Conservation (phyloP, 1,284 basidiomycete genomes). For the Boletellus deceptivus region DNA sequence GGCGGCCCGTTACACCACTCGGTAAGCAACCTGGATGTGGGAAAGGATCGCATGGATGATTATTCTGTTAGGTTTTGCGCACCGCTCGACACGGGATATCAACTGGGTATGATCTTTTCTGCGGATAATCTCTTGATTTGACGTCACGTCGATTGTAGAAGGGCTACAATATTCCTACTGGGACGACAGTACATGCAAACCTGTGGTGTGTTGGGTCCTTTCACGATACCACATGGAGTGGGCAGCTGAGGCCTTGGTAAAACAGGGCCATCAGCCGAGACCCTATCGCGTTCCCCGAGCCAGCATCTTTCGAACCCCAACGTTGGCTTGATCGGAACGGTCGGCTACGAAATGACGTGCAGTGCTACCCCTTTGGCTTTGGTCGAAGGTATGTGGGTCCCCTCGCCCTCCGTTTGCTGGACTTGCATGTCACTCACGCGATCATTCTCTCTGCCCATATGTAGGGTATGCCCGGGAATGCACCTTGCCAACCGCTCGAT, state of each 20-base stretch:
- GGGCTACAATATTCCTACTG: slow-evolving; percentile 56
- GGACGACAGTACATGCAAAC: slow-evolving; percentile 54
- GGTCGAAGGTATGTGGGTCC: slow-evolving; percentile 45
- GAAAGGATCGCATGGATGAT: background rate
- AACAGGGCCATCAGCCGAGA: slow-evolving; percentile 53
- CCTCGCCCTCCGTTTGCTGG: background rate
- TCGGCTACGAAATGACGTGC: slow-evolving; percentile 49
- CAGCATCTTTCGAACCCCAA: slow-evolving; percentile 55
- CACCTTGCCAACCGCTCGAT: slow-evolving; percentile 26
- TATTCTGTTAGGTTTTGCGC: slow-evolving; percentile 43
- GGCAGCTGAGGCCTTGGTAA: background rate
- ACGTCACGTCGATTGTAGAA: slow-evolving; percentile 33
- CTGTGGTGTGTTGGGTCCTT: slow-evolving; percentile 44
- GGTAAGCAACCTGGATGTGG: slow-evolving; percentile 29
- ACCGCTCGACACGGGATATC: slow-evolving; percentile 60
- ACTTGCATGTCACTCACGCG: too few species aligned
- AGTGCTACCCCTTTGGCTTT: slow-evolving; percentile 56
- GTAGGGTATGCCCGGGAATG: slow-evolving; percentile 25
- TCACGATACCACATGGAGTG: background rate
- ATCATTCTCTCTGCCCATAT: background rate
- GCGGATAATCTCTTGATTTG: background rate
- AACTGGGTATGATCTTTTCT: slow-evolving; percentile 41
- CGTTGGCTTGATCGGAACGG: slow-evolving; percentile 55
- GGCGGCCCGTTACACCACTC: slow-evolving; percentile 58
- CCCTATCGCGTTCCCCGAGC: slow-evolving; percentile 54